phyloP scores from a whole-genome alignment of 257 asterid species.

The Schizonepeta tenuifolia region DNA sequence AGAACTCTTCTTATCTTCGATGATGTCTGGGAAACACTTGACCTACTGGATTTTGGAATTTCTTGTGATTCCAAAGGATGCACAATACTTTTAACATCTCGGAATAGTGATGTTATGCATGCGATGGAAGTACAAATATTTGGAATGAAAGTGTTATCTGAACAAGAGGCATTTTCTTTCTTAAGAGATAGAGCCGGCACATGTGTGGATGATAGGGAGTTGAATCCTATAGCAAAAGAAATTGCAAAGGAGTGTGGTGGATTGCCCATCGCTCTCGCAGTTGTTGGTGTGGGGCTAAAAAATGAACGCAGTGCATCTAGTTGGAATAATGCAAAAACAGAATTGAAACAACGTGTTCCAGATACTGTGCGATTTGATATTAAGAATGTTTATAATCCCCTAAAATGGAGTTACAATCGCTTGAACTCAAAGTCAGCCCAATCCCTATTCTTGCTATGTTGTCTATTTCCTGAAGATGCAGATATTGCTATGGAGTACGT shows the following conservation, averaged over 20 bases:
- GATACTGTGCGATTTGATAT: too few relatives aligned
- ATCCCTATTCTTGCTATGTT: slow-evolving; percentile 20
- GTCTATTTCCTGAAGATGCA: slow-evolving; percentile 29
- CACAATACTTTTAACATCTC: slow-evolving; percentile 33
- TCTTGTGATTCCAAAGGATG: slow-evolving; percentile 9
- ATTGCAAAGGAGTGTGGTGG: slow-evolving; percentile 40
- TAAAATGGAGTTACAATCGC: too few relatives aligned
- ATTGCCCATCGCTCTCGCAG: slow-evolving; percentile 37
- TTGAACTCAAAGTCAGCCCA: neutral
- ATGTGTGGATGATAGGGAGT: neutral
- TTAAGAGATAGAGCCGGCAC: neutral
- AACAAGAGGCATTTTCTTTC: neutral
- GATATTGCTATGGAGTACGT: slow-evolving; percentile 4
- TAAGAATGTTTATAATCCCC: too few relatives aligned
- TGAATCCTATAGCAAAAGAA: slow-evolving; percentile 7
- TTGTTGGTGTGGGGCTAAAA: slow-evolving; percentile 28
- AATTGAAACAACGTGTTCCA: too few relatives aligned
- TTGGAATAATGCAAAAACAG: neutral
- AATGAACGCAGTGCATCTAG: neutral
- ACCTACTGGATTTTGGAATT: slow-evolving; percentile 26
- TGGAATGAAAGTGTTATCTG: neutral
- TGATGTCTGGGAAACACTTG: slow-evolving; percentile 30
- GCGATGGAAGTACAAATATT: slow-evolving; percentile 24
- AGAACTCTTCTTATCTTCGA: slow-evolving; percentile 40
- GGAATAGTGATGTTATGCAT: neutral